Evolutionary conservation across 169 alveolate species (phyloP), one percentile per base, ranked within the genome.

Genomic region (Plasmodium inui): DNA sequence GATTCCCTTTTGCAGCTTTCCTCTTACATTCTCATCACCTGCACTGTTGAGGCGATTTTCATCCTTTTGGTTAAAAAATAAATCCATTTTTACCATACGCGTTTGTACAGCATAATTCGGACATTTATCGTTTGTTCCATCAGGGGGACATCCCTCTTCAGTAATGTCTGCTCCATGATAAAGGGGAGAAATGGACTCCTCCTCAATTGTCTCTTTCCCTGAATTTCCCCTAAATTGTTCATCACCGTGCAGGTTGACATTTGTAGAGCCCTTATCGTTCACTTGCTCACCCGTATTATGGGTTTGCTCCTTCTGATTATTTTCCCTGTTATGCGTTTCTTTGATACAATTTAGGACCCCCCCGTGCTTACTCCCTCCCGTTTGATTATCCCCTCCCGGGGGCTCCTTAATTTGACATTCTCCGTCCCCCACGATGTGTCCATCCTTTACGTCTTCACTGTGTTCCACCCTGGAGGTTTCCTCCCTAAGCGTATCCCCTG

Each of bases 21-120:
- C 22, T n/a, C 71, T 53, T 67, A 83, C 8, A n/a, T 67, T 72
- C n/a, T 83, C 53, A 70, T 83, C 67, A 10, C 76, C 83, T 34
- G 39, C 76, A 67, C 55, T 83, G 74, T 71, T 83, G 28, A 83
- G 71, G 74, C 32, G 7, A 61, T 19, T 61, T 61, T n/a, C 41
- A 83, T 28, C 17, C 46, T 83, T 44, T 83, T 83, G 9, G 30
- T 44, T 28, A 19, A 39, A 14, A 61, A 19, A 19, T 17, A 0
- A 0, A 9, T 61, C 74, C 37, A 19, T 61, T 61, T 61, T 61
- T 1, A 19, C 6, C 37, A 19, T 61, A 61, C 2, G 14, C 26
- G 2, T 61, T 61, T 61, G 28, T 61, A 1, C 74, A 19, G 28
- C 12, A 19, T 61, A n/a, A n/a, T 61, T 26, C 14, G 7, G 3